Evolutionary conservation across 2,329 filamentous ascomycete genomes (phyloP).

Genomic region (Alternaria novae-zelandiae): DNA sequence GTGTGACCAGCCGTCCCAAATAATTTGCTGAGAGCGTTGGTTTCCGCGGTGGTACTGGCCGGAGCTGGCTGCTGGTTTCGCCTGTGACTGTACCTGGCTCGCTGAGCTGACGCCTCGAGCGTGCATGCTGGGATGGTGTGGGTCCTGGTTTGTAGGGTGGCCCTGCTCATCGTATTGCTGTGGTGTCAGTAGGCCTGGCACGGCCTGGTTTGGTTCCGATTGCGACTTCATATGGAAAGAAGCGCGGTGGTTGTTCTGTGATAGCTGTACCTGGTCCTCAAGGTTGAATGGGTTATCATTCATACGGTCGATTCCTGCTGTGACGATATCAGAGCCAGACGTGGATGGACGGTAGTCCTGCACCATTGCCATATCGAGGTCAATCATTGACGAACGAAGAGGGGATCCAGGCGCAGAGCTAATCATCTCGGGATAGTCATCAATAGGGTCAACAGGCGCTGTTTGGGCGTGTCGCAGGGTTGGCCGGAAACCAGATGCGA

Average conservation of each 20-base stretch:
- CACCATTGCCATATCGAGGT: slow-evolving; percentile 48
- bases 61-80: slow-evolving; percentile 30
- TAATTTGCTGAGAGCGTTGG: slow-evolving; percentile 37
- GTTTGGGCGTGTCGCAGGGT: slow-evolving; percentile 51
- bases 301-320: slow-evolving; percentile 47
- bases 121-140: slow-evolving; percentile 39
- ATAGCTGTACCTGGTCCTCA: slow-evolving; percentile 52
- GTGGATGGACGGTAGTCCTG: slow-evolving; percentile 54
- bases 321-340: slow-evolving; percentile 48
- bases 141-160: slow-evolving; percentile 37
- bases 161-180: slow-evolving; percentile 46
- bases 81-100: slow-evolving; percentile 39
- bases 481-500: slow-evolving; percentile 48
- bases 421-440: slow-evolving; percentile 46
- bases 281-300: slow-evolving; percentile 59
- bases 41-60: slow-evolving; percentile 28
- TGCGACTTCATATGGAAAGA: slow-evolving; percentile 50
- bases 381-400: slow-evolving; percentile 54
- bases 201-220: slow-evolving; percentile 48
- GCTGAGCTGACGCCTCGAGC: slow-evolving; percentile 45
- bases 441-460: slow-evolving; percentile 47
- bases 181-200: slow-evolving; percentile 46
- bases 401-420: slow-evolving; percentile 44
- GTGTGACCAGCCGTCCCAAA: slow-evolving; percentile 45
- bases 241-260: slow-evolving; percentile 46